Percentiles rank a stretch among this genome's conserved stretches.
These are phyloP conservation scores for Chamaecyparis obtusa DNA, from an alignment of 75 land plant genomes.

Conservation along the genomic window DNA sequence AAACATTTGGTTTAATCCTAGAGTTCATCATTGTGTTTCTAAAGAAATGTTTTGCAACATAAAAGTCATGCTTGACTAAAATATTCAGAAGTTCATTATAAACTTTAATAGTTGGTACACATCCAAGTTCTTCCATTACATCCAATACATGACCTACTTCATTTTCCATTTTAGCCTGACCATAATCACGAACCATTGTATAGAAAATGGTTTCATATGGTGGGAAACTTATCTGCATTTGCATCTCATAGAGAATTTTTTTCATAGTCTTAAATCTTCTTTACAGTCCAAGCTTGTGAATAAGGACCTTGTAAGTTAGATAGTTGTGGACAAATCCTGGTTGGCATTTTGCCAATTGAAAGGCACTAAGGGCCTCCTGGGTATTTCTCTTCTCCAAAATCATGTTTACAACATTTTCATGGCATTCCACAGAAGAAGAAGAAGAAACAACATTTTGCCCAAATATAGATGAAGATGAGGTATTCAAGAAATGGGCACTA, in stretches of 20 bases:
- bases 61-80: conserved; percentile 47
- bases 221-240: too few species aligned
- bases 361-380: conserved; percentile 32
- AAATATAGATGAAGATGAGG: background rate
- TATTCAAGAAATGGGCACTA: background rate
- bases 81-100: conserved; percentile 47
- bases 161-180: too few species aligned
- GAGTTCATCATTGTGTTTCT: too few species aligned
- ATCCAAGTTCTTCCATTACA: too few species aligned
- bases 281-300: conserved; percentile 42
- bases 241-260: too few species aligned
- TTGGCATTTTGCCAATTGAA: conserved; percentile 37
- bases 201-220: too few species aligned
- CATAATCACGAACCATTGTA: too few species aligned
- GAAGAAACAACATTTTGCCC: background rate
- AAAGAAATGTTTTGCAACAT: conserved; percentile 47
- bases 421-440: conserved; percentile 8
- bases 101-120: conserved; percentile 37
- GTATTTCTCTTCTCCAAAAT: too few species aligned
- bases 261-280: conserved; percentile 33
- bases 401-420: too few species aligned
- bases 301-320: conserved; percentile 38
- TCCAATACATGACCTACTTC: too few species aligned
- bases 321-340: conserved; percentile 36
- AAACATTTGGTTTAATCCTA: too few species aligned